These are phyloP conservation scores for Fusarium transvaalense DNA, from an alignment of 2,329 filamentous ascomycete genomes.

Conservation along the genomic window DNA sequence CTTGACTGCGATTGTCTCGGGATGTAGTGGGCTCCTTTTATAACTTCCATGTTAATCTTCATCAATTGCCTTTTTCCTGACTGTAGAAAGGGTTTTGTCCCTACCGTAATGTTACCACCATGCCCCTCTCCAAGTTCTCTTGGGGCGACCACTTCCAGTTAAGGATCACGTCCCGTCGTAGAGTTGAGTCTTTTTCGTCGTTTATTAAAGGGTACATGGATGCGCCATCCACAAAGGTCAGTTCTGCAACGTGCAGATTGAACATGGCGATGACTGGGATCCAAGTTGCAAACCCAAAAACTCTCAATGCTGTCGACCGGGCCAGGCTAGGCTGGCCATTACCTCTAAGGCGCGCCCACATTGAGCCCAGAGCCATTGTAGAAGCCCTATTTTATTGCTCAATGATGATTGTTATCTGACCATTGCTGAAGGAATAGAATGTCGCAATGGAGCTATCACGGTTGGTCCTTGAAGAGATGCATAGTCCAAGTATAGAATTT, in stretches of 20 bases:
- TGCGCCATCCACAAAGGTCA: conserved; percentile 68
- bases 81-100: conserved; percentile 35
- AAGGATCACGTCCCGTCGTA: conserved; percentile 67
- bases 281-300: conserved; percentile 70
- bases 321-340: conserved; percentile 43
- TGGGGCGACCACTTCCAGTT: conserved; percentile 71
- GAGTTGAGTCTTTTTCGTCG: conserved; percentile 69
- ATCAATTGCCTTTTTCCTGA: neutral
- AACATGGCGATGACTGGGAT: conserved; percentile 72
- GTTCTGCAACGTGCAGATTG: conserved; percentile 70
- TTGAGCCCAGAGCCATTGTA: conserved; percentile 53
- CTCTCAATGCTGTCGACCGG: conserved; percentile 57
- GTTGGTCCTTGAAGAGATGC: conserved; percentile 14
- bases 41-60: conserved; percentile 12
- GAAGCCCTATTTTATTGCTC: conserved; percentile 9
- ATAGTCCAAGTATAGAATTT: conserved; percentile 29
- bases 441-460: conserved; percentile 1
- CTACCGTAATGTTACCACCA: conserved; percentile 79
- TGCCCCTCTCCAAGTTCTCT: conserved; percentile 73
- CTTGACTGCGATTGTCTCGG: conserved; percentile 80
- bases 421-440: conserved; percentile 26
- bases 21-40: conserved; percentile 75
- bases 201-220: conserved; percentile 87
- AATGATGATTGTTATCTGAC: neutral
- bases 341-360: conserved; percentile 54